A percentile compares a stretch with the other conserved stretches of the same genome.
Evolutionary conservation across 1,139 yeast species (phyloP).

Genomic region (Groenewaldozyma auringiensis): DNA sequence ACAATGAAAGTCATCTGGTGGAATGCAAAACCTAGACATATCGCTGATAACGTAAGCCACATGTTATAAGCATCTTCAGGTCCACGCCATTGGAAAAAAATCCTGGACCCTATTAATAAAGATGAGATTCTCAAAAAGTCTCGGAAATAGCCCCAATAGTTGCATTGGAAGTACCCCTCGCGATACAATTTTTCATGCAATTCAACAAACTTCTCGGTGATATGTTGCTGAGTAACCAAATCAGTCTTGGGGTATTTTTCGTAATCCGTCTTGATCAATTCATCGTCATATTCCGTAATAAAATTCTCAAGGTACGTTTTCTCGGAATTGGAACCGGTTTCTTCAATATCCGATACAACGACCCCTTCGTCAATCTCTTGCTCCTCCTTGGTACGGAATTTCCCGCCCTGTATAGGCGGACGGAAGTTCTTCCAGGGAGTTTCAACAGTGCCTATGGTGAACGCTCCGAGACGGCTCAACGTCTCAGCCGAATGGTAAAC

Average conservation of each 20-base stretch:
- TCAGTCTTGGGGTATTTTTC: slow-evolving; percentile 56
- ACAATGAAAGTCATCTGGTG: slow-evolving; percentile 84
- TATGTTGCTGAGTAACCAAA: slow-evolving; percentile 50
- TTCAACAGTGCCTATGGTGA: slow-evolving; percentile 57
- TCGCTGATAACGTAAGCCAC: slow-evolving; percentile 51
- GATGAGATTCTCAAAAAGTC: slow-evolving; percentile 56
- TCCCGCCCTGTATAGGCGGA: slow-evolving; percentile 88
- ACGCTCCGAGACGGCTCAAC: slow-evolving; percentile 41
- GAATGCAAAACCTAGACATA: slow-evolving; percentile 72
- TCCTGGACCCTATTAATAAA: slow-evolving; percentile 45
- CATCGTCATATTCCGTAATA: slow-evolving; percentile 53
- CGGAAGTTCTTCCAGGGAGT: slow-evolving; percentile 61
- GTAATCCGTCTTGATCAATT: slow-evolving; percentile 47
- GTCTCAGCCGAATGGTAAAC: slow-evolving; percentile 66
- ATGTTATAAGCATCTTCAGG: slow-evolving; percentile 7
- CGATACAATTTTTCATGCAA: slow-evolving; percentile 51
- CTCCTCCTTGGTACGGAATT: slow-evolving; percentile 32
- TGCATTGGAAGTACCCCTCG: slow-evolving; percentile 62
- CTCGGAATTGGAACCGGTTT: slow-evolving; percentile 37
- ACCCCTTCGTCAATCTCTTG: slow-evolving; percentile 21
- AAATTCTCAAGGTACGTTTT: slow-evolving; percentile 36
- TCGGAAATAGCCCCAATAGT: slow-evolving; percentile 60
- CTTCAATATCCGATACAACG: slow-evolving; percentile 12
- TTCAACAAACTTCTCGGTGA: slow-evolving; percentile 51
- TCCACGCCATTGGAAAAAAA: slow-evolving; percentile 34